Evolutionary conservation across 352 stramenopile species (phyloP).

Genomic region (Phytophthora pisi): DNA sequence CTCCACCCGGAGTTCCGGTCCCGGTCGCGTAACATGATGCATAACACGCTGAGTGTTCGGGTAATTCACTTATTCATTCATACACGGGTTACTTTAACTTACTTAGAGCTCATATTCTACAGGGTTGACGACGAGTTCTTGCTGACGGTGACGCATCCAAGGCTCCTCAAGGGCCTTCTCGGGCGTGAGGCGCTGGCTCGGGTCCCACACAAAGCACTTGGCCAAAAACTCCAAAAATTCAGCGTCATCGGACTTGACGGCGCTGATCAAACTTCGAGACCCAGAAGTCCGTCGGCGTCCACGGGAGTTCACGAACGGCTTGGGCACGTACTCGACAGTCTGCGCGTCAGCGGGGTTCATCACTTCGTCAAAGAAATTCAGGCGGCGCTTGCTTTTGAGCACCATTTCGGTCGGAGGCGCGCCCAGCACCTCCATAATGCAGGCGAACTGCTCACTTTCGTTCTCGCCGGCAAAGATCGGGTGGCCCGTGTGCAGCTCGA

Average conservation of each 20-base stretch:
- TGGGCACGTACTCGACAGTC: constrained; percentile 38
- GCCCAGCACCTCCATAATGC: constrained; percentile 85
- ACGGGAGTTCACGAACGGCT: constrained; percentile 67
- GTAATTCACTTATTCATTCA: constrained; percentile 11
- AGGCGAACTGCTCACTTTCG: constrained; percentile 83
- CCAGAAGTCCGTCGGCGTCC: constrained; percentile 54
- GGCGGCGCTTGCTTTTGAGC: constrained; percentile 53
- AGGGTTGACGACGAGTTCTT: constrained; percentile 10
- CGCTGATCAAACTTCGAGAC: constrained; percentile 40
- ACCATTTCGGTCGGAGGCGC: constrained; percentile 54
- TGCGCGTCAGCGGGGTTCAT: constrained; percentile 14
- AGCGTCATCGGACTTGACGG: constrained; percentile 51
- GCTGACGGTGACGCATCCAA: constrained; percentile 45
- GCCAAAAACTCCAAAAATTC: constrained; percentile 66
- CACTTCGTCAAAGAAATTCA: constrained; percentile 73
- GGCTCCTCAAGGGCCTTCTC: constrained; percentile 62
- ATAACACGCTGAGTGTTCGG: constrained; percentile 15
- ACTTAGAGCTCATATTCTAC: constrained; percentile 38
- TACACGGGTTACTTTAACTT: constrained; percentile 20
- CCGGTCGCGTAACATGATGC: constrained; percentile 27
- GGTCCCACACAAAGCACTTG: constrained; percentile 77
- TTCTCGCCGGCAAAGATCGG: constrained; percentile 89
- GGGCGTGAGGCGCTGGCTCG: constrained; percentile 58
- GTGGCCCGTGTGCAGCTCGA: constrained; percentile 80
- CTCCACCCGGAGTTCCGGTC: constrained; percentile 24